These are phyloP conservation scores for Daldinia childiae DNA, from an alignment of 495 filamentous ascomycete genomes.

Conservation along the genomic window DNA sequence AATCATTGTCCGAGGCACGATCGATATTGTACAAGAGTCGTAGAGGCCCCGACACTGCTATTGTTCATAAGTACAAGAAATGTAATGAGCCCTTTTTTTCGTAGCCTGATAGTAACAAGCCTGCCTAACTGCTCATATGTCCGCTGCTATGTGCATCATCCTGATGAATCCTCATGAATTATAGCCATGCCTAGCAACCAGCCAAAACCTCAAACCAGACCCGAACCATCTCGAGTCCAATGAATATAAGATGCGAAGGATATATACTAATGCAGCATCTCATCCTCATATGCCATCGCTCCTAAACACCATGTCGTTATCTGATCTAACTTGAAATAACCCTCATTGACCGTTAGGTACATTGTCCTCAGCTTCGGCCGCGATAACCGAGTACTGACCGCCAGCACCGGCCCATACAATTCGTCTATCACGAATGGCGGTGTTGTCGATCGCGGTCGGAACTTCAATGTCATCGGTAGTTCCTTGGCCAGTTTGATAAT, in stretches of 20 bases:
- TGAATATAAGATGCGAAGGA: slow-evolving; percentile 14
- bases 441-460: slow-evolving; percentile 67
- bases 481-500: slow-evolving; percentile 71
- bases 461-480: slow-evolving; percentile 62
- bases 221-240: slow-evolving; percentile 1
- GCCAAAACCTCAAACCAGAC: background rate
- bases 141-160: slow-evolving; percentile 2
- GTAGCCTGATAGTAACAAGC: background rate
- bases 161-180: background rate
- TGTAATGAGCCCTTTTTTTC: background rate
- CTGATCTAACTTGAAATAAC: background rate
- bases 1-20: background rate
- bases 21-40: background rate
- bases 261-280: slow-evolving; percentile 20
- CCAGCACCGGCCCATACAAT: slow-evolving; percentile 68
- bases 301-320: background rate
- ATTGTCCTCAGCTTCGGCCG: slow-evolving; percentile 31
- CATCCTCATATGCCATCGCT: slow-evolving; percentile 2
- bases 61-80: slow-evolving; percentile 3
- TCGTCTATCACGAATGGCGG: slow-evolving; percentile 61
- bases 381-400: slow-evolving; percentile 70
- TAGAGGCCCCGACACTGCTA: background rate
- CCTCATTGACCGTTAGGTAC: slow-evolving; percentile 16
- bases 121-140: slow-evolving; percentile 8
- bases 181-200: slow-evolving; percentile 9